A percentile compares a stretch with the other conserved stretches of the same genome.
These are phyloP conservation scores for Hypoxylon crocopeplum DNA, from an alignment of 495 filamentous ascomycete genomes.

Conservation along the genomic window DNA sequence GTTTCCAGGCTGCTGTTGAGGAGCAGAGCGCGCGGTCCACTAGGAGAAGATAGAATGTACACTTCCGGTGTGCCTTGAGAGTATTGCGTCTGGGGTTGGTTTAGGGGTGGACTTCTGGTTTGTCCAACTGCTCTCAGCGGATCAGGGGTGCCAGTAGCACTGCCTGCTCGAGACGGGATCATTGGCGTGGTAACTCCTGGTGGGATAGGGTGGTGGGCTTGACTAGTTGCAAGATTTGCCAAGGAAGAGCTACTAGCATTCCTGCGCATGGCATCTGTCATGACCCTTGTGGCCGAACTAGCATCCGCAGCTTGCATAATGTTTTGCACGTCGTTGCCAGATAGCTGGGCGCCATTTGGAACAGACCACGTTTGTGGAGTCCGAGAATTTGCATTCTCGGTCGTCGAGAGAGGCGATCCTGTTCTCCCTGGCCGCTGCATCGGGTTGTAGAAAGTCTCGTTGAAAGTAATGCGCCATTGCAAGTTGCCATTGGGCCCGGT, in stretches of 20 bases:
- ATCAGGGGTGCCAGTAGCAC: slow-evolving; percentile 53
- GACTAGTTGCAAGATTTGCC: slow-evolving; percentile 41
- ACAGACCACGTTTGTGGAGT: slow-evolving; percentile 17
- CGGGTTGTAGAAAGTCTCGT: slow-evolving; percentile 29
- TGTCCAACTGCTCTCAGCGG: slow-evolving; percentile 35
- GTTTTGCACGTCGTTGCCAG: slow-evolving; percentile 46
- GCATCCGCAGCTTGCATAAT: slow-evolving; percentile 51
- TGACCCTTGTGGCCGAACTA: slow-evolving; percentile 47
- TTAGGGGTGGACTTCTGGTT: slow-evolving; percentile 21
- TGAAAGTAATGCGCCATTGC: slow-evolving; percentile 31
- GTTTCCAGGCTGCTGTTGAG: slow-evolving; percentile 53
- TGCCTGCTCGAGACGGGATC: slow-evolving; percentile 47
- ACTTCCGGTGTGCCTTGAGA: slow-evolving; percentile 53
- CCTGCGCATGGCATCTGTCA: slow-evolving; percentile 56
- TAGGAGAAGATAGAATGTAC: slow-evolving; percentile 68
- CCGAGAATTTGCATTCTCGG: not conserved
- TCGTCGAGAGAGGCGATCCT: slow-evolving; percentile 20
- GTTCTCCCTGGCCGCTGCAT: slow-evolving; percentile 24
- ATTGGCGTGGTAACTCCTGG: slow-evolving; percentile 51
- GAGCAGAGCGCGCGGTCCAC: slow-evolving; percentile 65
- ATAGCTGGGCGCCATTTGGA: slow-evolving; percentile 31
- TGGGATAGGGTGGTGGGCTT: slow-evolving; percentile 45
- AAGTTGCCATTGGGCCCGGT: slow-evolving; percentile 20
- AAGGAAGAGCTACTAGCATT: slow-evolving; percentile 53
- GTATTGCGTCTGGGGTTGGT: slow-evolving; percentile 20